phyloP scores from a whole-genome alignment of 257 asterid genomes.

The Scutellaria galericulata region DNA sequence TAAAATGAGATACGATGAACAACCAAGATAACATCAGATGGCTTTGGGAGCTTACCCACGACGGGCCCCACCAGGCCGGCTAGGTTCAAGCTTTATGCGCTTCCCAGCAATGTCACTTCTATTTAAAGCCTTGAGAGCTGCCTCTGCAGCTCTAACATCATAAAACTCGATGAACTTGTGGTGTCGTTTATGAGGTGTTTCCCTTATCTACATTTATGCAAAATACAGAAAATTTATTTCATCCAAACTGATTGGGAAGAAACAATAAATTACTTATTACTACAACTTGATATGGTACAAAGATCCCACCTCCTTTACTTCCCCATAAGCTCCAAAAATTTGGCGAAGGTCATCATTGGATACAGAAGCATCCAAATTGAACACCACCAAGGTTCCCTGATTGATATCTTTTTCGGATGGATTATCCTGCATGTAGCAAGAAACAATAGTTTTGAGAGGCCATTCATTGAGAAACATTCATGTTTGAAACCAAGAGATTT shows the following conservation, averaged over 20 bases:
- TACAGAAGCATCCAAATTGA: conserved; percentile 95
- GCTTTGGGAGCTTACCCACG: conserved; percentile 57
- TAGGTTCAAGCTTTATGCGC: conserved; percentile 94
- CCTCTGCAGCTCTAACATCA: conserved; percentile 96
- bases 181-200: conserved; percentile 91
- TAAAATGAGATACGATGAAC: background rate
- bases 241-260: conserved; percentile 12
- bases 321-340: conserved; percentile 95
- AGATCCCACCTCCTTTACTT: conserved; percentile 86
- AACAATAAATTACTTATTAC: background rate
- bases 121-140: conserved; percentile 90
- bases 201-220: conserved; percentile 73
- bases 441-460: conserved; percentile 24
- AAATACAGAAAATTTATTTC: conserved; percentile 33
- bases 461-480: background rate
- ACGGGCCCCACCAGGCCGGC: conserved; percentile 98
- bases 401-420: conserved; percentile 95
- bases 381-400: conserved; percentile 96
- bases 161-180: conserved; percentile 96
- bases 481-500: background rate
- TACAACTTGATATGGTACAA: conserved; percentile 15
- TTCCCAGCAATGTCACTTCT: conserved; percentile 92
- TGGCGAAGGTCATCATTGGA: conserved; percentile 91
- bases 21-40: background rate
- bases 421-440: conserved; percentile 66